Evolutionary conservation across 2,329 filamentous ascomycete species (phyloP).

Genomic region (Clarireedia paspali): DNA sequence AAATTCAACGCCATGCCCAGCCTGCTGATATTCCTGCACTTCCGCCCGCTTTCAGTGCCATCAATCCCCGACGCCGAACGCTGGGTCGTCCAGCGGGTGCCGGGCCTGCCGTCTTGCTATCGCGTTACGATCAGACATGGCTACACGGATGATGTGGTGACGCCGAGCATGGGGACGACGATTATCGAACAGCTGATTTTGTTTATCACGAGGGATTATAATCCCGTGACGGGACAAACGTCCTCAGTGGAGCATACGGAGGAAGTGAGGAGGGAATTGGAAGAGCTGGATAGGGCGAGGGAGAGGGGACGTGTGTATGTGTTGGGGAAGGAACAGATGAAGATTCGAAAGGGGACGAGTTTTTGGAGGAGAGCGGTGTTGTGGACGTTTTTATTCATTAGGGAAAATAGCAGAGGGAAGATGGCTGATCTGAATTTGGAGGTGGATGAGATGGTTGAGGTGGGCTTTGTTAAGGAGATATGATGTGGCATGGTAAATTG

Average conservation of each 20-base stretch:
- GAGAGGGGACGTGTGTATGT: slow-evolving; percentile 46
- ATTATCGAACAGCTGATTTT: slow-evolving; percentile 50
- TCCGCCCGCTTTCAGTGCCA: slow-evolving; percentile 55
- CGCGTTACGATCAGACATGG: slow-evolving; percentile 63
- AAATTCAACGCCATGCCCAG: slow-evolving; percentile 63
- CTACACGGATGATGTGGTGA: slow-evolving; percentile 65
- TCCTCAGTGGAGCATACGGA: slow-evolving; percentile 18
- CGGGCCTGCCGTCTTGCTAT: slow-evolving; percentile 52
- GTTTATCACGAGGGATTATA: slow-evolving; percentile 37
- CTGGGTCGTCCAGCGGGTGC: slow-evolving; percentile 34
- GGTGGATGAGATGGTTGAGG: slow-evolving; percentile 55
- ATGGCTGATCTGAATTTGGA: slow-evolving; percentile 54
- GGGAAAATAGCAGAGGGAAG: slow-evolving; percentile 59
- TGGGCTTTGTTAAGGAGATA: slow-evolving; percentile 63
- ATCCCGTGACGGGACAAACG: slow-evolving; percentile 5
- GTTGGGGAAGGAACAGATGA: slow-evolving; percentile 56
- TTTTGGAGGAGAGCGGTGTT: slow-evolving; percentile 39
- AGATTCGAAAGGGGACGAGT: slow-evolving; percentile 35
- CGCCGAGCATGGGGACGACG: slow-evolving; percentile 51
- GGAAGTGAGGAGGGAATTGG: slow-evolving; percentile 15
- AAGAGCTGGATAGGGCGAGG: slow-evolving; percentile 37
- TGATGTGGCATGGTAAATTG: slow-evolving; percentile 21
- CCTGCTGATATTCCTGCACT: slow-evolving; percentile 67
- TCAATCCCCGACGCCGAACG: slow-evolving; percentile 42
- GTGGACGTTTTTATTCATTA: slow-evolving; percentile 52